Evolutionary conservation across 441 rosid genomes (phyloP), one percentile per base, ranked within the genome.

Genomic region (Arabidopsis lyrata): DNA sequence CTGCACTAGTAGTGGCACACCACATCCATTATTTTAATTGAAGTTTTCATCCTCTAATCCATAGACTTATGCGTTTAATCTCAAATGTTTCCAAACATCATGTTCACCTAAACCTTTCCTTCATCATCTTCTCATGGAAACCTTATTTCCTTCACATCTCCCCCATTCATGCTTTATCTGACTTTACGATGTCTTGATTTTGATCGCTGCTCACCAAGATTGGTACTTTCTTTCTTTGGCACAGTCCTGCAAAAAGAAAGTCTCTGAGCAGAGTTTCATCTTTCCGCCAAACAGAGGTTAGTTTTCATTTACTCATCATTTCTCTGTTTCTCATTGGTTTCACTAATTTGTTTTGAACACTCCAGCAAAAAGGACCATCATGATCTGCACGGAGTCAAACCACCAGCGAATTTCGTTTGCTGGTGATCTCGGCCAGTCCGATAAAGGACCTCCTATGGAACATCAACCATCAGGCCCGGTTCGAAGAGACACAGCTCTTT

Each of bases 371-470:
- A 48, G 11, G 55, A 52, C 61, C 42, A 39, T 55, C 24, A 77
- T 72, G 32, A 85, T 90, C 89, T 90, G 88, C 75, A 73, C 90
- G 2, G 89, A 86, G 66, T 83, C 88, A 34, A 80, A 81, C 64
- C 88, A 86, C 62, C 92, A 91, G 63, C 82, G 92, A 45, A 59
- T 85, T 2, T 87, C 93, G 2, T 87, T 89, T 69, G 88, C 96
- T 9, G 72, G 74, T 14, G 92, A 89, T 80, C 86, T 82, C 2
- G 73, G 66, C 73, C 87, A 68, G 61, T 68, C 83, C 16, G 83
- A 83, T 13, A 75, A 49, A 36, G 32, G 48, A 50, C 48, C 56
- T 13, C 67, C 70, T 1, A 31, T 74, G 5, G 83, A 44, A 16
- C 56, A 41, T 45, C 80, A 64, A 55, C 57, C 53, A 29, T 41